Evolutionary conservation across 139 green algal genomes (phyloP).

Genomic region (Marvania coccoides): DNA sequence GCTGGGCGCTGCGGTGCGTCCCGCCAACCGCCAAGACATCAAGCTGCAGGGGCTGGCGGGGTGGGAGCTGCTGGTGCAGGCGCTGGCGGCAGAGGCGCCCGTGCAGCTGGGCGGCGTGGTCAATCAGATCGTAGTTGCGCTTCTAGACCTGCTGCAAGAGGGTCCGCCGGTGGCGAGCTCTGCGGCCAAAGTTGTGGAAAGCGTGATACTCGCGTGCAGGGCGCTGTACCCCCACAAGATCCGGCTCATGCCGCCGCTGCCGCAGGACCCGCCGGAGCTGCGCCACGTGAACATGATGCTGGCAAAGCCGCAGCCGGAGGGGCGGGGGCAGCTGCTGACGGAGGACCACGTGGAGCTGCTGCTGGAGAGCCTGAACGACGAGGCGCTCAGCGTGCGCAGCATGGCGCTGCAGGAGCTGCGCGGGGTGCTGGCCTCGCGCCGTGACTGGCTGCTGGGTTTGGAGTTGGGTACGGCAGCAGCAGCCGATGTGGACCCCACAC

Average conservation of each 20-base stretch:
- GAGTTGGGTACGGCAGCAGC: slow-evolving; percentile 7
- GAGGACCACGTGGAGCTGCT: slow-evolving; percentile 42
- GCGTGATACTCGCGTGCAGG: neutral
- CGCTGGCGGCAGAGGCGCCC: slow-evolving; percentile 33
- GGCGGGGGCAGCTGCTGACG: slow-evolving; percentile 17
- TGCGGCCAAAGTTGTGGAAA: neutral
- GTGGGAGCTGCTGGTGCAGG: slow-evolving; percentile 33
- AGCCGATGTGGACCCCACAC: neutral
- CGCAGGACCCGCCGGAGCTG: slow-evolving; percentile 20
- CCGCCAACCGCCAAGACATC: slow-evolving; percentile 10
- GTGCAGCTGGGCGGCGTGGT: slow-evolving; percentile 46
- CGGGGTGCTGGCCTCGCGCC: slow-evolving; percentile 31
- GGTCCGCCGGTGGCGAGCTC: slow-evolving; percentile 24
- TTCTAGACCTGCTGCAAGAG: slow-evolving; percentile 65
- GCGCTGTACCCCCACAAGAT: slow-evolving; percentile 7
- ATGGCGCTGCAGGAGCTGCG: slow-evolving; percentile 42
- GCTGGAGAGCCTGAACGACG: slow-evolving; percentile 36
- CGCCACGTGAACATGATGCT: slow-evolving; percentile 28
- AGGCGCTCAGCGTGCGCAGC: slow-evolving; percentile 40
- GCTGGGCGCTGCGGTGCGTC: slow-evolving; percentile 20
- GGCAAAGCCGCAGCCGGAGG: too few species aligned
- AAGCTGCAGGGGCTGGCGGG: slow-evolving; percentile 44
- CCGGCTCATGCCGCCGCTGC: slow-evolving; percentile 46
- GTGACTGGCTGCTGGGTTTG: slow-evolving; percentile 31
- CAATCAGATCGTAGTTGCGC: slow-evolving; percentile 58